Evolutionary conservation across 441 rosid species (phyloP).

Genomic region (Pelargonium hybrid): DNA sequence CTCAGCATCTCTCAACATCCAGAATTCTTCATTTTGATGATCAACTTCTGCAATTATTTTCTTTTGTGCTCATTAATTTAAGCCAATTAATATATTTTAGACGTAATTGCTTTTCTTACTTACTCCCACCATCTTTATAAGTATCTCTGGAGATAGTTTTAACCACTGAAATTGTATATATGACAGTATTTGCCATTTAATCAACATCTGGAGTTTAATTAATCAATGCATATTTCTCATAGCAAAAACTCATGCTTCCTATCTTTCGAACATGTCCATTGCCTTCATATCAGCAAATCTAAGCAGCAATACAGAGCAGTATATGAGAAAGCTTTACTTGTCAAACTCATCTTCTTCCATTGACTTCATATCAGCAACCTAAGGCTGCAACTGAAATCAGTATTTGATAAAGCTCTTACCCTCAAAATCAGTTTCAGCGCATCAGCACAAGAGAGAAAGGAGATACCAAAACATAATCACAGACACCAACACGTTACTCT

Average conservation of each 20-base stretch:
- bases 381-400: background rate
- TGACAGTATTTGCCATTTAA: background rate
- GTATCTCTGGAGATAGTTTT: too few species aligned
- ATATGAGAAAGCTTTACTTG: background rate
- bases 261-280: background rate
- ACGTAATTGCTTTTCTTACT: background rate
- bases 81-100: background rate
- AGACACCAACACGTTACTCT: too few species aligned
- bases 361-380: background rate
- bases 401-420: background rate
- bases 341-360: background rate
- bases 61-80: background rate
- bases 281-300: background rate
- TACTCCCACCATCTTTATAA: too few species aligned
- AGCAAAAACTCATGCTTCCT: background rate
- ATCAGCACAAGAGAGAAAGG: too few species aligned
- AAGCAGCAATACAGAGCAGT: background rate
- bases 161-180: background rate
- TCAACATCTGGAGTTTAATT: background rate
- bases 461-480: too few species aligned
- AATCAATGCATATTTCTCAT: constrained; percentile 1
- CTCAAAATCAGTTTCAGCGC: background rate
- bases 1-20: background rate
- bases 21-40: background rate
- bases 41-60: background rate